Conservation (phyloP, 1,139 yeast species). For the Lodderomyces jiufengensis region DNA sequence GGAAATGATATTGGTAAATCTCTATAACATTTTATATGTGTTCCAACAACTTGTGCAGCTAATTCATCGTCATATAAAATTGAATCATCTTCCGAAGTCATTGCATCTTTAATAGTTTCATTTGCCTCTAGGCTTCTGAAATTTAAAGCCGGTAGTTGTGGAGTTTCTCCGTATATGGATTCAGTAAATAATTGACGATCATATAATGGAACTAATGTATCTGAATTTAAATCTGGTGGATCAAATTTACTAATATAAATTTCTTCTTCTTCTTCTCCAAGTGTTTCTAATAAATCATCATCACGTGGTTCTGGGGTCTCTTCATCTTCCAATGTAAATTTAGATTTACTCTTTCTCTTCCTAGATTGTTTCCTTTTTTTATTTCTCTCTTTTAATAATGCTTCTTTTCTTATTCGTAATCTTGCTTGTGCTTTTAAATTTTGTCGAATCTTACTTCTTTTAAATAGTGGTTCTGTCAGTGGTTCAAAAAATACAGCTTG, state of each 20-base stretch:
- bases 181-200: conserved; percentile 34
- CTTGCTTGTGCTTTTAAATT: too few species aligned
- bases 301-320: background rate
- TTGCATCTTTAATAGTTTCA: conserved; percentile 9
- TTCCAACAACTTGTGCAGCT: conserved; percentile 29
- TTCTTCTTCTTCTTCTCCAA: conserved; percentile 16
- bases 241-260: conserved; percentile 33
- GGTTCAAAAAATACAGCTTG: conserved; percentile 27
- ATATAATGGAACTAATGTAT: conserved; percentile 29
- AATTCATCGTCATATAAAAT: conserved; percentile 24
- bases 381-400: conserved; percentile 7
- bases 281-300: background rate
- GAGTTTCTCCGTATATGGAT: conserved; percentile 20
- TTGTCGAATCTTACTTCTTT: conserved; percentile 10
- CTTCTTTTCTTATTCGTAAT: too few species aligned
- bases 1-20: conserved; percentile 39
- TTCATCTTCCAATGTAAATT: background rate
- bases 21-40: conserved; percentile 29
- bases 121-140: conserved; percentile 15
- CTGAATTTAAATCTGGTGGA: conserved; percentile 36
- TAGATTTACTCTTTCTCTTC: conserved; percentile 5
- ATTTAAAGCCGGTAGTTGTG: conserved; percentile 23
- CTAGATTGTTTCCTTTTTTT: conserved; percentile 9
- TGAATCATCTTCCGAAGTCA: conserved; percentile 16
- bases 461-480: conserved; percentile 13